Evolutionary conservation across 2,329 filamentous ascomycete species (phyloP).

Genomic region (Nannizziopsis barbatae): DNA sequence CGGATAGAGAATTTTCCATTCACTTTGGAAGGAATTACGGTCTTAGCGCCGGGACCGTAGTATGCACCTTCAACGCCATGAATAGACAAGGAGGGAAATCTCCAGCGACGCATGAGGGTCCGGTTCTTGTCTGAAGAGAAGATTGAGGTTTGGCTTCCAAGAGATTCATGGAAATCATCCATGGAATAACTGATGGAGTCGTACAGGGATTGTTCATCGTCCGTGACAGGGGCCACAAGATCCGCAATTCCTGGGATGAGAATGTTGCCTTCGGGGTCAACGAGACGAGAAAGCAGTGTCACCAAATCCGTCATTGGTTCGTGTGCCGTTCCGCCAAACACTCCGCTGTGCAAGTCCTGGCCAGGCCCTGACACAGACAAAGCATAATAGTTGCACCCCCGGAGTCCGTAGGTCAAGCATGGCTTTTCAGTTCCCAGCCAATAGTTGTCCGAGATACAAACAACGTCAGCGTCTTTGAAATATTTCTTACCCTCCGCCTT

Average conservation of each 20-base stretch:
- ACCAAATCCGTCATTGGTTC: constrained; percentile 98
- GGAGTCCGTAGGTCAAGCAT: constrained; percentile 91
- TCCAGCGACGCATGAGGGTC: constrained; percentile 92
- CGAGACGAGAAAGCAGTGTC: constrained; percentile 67
- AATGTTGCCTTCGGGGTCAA: constrained; percentile 86
- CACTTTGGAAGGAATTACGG: constrained; percentile 95
- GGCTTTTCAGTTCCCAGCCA: constrained; percentile 99
- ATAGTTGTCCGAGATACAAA: constrained; percentile 99
- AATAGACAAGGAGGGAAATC: constrained; percentile 83
- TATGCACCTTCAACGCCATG: constrained; percentile 95
- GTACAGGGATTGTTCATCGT: constrained; percentile 82
- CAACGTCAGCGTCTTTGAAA: constrained; percentile 90
- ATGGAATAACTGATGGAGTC: constrained; percentile 86
- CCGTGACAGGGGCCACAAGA: constrained; percentile 77
- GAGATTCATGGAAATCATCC: constrained; percentile 83
- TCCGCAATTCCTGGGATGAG: constrained; percentile 88
- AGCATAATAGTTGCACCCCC: constrained; percentile 96
- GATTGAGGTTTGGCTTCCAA: constrained; percentile 81
- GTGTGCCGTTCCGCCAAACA: constrained; percentile 91
- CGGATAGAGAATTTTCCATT: constrained; percentile 97
- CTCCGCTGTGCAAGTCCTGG: constrained; percentile 89
- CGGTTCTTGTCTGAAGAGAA: constrained; percentile 69
- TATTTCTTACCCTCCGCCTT: constrained; percentile 80
- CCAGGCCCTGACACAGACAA: constrained; percentile 82
- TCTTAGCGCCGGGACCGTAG: constrained; percentile 87